These are phyloP conservation scores for Scopulariopsis brevicaulis DNA, from an alignment of 2,329 filamentous ascomycete species.

Conservation along the genomic window DNA sequence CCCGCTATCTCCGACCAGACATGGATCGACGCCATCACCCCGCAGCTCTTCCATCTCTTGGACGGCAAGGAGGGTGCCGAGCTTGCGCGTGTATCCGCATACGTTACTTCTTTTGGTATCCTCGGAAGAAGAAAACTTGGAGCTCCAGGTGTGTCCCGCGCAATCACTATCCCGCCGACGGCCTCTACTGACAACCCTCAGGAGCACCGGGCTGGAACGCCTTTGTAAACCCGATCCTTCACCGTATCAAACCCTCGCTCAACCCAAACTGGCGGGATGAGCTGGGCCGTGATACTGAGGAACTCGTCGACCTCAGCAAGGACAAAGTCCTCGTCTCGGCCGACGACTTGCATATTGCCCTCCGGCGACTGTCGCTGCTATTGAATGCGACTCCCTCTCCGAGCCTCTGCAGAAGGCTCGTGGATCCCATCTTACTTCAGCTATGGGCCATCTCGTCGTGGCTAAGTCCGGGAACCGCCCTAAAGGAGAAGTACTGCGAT, in stretches of 20 bases:
- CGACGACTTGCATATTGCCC: slow-evolving; percentile 32
- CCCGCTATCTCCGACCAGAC: slow-evolving; percentile 35
- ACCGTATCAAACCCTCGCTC: slow-evolving; percentile 33
- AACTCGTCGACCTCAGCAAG: slow-evolving; percentile 32
- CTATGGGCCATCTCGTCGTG: slow-evolving; percentile 53
- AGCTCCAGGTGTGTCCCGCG: slow-evolving; percentile 36
- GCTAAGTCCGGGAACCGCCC: slow-evolving; percentile 18
- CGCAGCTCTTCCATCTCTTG: slow-evolving; percentile 49
- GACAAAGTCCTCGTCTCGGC: slow-evolving; percentile 32
- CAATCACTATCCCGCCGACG: background rate
- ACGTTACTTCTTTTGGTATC: slow-evolving; percentile 56
- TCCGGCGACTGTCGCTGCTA: slow-evolving; percentile 44
- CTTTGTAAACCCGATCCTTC: slow-evolving; percentile 48
- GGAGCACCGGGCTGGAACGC: slow-evolving; percentile 49
- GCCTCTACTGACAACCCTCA: slow-evolving; percentile 10
- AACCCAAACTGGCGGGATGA: background rate
- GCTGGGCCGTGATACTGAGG: slow-evolving; percentile 16
- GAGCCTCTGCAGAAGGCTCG: slow-evolving; percentile 49
- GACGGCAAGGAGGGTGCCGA: slow-evolving; percentile 49
- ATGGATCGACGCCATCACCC: slow-evolving; percentile 51
- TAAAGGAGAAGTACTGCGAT: slow-evolving; percentile 26
- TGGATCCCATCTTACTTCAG: slow-evolving; percentile 45
- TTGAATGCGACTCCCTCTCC: slow-evolving; percentile 55
- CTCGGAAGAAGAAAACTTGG: slow-evolving; percentile 52
- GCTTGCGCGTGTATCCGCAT: slow-evolving; percentile 45